Evolutionary conservation across 2,329 filamentous ascomycete genomes (phyloP).

Genomic region (Hymenoscyphus fraxineus): DNA sequence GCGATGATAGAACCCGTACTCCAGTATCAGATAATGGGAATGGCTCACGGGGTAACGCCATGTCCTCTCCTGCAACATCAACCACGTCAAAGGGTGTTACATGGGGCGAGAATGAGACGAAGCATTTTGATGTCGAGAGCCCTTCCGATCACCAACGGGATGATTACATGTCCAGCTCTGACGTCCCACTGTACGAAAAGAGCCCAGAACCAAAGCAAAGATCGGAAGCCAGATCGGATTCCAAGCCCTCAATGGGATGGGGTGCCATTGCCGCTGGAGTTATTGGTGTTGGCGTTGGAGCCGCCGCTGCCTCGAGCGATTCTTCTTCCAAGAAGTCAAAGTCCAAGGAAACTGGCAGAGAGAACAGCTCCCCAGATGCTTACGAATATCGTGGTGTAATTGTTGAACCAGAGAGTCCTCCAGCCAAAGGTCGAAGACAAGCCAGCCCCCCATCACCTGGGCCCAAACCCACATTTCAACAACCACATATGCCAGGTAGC

Average conservation of each 20-base stretch:
- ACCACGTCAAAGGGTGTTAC: conserved; percentile 54
- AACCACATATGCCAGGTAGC: conserved; percentile 55
- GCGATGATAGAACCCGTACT: conserved; percentile 9
- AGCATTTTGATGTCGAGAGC: conserved; percentile 60
- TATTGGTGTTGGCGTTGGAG: conserved; percentile 39
- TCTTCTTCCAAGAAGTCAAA: conserved; percentile 15
- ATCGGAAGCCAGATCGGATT: conserved; percentile 30
- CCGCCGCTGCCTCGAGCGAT: conserved; percentile 27
- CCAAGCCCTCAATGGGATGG: conserved; percentile 40
- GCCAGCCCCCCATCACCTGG: conserved; percentile 49
- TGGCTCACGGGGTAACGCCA: conserved; percentile 40
- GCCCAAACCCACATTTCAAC: conserved; percentile 48
- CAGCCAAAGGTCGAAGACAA: conserved; percentile 24
- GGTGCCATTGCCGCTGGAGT: conserved; percentile 50
- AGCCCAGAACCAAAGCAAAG: conserved; percentile 34
- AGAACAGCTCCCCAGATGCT: conserved; percentile 11
- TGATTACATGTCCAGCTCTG: conserved; percentile 27
- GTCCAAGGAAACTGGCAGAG: conserved; percentile 7
- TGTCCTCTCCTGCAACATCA: conserved; percentile 38
- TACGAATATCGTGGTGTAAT: conserved; percentile 26
- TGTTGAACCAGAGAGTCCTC: conserved; percentile 28
- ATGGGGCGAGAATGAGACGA: conserved; percentile 63
- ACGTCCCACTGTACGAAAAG: conserved; percentile 30
- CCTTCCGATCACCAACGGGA: conserved; percentile 42
- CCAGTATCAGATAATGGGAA: conserved; percentile 38